Base-by-base conservation (phyloP, 768 basidiomycete species). In the Pholiota microspora region DNA sequence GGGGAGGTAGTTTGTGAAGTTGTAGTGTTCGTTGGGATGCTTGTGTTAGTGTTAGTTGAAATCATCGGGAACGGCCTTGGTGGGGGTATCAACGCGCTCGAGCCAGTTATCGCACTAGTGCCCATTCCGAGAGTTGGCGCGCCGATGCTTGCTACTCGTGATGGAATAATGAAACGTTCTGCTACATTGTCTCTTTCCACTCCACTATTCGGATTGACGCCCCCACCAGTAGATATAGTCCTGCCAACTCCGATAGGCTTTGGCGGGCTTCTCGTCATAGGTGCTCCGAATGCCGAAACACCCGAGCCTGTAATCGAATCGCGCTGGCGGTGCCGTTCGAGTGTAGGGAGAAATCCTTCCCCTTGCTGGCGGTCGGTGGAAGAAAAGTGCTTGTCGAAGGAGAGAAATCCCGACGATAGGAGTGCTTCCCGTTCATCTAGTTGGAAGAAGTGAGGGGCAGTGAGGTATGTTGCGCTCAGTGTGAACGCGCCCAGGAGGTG, bases 371-470 rank as follows among this genome's bases (percentile, higher is more conserved):
- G 38, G 24, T 51, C 51, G 13, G 24, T 16, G 7, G 35, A 36
- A 7, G 40, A 42, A 21, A 42, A 42, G 12, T 51, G 28, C n/a
- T 63, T 55, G 60, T 89, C 86, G 51, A 83, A 75, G 1, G 85
- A 85, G 23, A 88, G 74, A 63, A 93, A 89, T 12, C 83, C 75
- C 3, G 85, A 86, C 2, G 88, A 90, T 4, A 92, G 73, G 1
- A 91, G 71, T 1, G 86, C 85, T 69, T 93, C 91, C 28, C 86
- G 76, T 59, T 89, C 86, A 67, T 91, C 88, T 27, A 92, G 71
- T 57, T 83, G 78, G 73, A 92, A 92, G 62, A 79, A 73, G 13
- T 51, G 51, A 3, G 89, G 88, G 0, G 78, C 71, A 10, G 79
- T 73, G 45, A 92, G 81, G 69, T 89, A 92, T 24, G 80, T 83